phyloP scores from a whole-genome alignment of 164 flowering plant species.

The Amborella trichopoda region DNA sequence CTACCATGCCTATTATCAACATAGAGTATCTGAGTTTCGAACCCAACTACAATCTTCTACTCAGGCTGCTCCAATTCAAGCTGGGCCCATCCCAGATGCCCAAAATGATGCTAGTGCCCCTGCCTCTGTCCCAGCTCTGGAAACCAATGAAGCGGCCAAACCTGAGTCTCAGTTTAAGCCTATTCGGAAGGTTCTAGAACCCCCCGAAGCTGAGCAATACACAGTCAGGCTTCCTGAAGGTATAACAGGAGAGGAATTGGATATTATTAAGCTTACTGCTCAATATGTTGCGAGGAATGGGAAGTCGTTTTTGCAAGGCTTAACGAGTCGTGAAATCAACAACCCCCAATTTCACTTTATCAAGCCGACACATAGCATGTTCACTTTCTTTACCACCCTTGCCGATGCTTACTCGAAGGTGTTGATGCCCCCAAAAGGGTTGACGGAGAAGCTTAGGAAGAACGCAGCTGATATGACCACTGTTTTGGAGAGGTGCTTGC shows the following conservation, averaged over 20 bases:
- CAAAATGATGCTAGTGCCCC: conserved; percentile 22
- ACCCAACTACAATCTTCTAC: conserved; percentile 41
- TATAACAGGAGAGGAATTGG: conserved; percentile 92
- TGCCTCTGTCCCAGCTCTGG: conserved; percentile 16
- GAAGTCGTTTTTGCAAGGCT: conserved; percentile 73
- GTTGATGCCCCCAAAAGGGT: conserved; percentile 85
- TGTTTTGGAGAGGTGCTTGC: conserved; percentile 84
- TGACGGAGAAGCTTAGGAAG: conserved; percentile 61
- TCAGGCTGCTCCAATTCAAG: conserved; percentile 20
- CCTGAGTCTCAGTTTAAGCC: conserved; percentile 61
- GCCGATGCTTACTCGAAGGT: conserved; percentile 95
- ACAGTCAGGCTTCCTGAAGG: conserved; percentile 97
- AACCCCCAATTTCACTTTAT: conserved; percentile 91
- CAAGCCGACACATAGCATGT: conserved; percentile 98
- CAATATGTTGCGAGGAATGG: conserved; percentile 99
- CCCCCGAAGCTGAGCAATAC: conserved; percentile 92
- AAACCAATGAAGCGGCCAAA: conserved; percentile 22
- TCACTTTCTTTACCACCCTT: conserved; percentile 81
- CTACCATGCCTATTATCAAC: conserved; percentile 93
- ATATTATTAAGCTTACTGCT: conserved; percentile 91
- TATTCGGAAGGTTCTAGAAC: conserved; percentile 65
- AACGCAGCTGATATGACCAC: conserved; percentile 77
- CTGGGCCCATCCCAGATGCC: conserved; percentile 26
- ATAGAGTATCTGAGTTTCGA: conserved; percentile 70
- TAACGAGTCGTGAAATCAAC: conserved; percentile 81